Percentiles rank a stretch among this genome's conserved stretches.
These are phyloP conservation scores for Metarhizium guizhouense DNA, from an alignment of 2,329 filamentous ascomycete genomes.

Conservation along the genomic window DNA sequence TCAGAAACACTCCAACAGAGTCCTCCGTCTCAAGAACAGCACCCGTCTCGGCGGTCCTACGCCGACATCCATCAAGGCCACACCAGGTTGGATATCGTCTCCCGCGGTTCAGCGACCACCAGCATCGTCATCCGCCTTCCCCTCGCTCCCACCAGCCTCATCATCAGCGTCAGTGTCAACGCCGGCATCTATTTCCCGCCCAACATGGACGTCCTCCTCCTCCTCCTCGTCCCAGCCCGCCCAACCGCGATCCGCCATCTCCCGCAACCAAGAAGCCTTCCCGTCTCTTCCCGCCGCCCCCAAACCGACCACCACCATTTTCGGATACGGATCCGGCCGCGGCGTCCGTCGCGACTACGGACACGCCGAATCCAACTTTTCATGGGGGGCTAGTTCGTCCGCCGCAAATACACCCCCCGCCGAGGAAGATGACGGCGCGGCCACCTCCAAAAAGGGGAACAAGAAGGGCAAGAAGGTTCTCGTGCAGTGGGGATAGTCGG, in stretches of 20 bases:
- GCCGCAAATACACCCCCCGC: constrained; percentile 13
- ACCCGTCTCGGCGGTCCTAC: constrained; percentile 33
- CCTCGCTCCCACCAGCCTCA: constrained; percentile 28
- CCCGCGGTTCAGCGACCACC: constrained; percentile 4
- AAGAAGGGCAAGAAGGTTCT: constrained; percentile 55
- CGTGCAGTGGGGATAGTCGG: constrained; percentile 41
- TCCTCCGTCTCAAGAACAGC: constrained; percentile 52
- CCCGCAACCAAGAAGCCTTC: constrained; percentile 54
- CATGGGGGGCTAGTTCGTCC: constrained; percentile 33
- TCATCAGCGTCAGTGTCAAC: constrained; percentile 18
- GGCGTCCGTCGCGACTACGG: constrained; percentile 46
- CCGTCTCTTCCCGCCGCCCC: constrained; percentile 73
- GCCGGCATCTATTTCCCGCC: constrained; percentile 9
- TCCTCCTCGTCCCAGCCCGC: constrained; percentile 30
- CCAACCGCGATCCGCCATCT: constrained; percentile 16
- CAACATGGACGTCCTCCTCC: constrained; percentile 21
- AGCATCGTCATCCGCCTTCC: constrained; percentile 31
- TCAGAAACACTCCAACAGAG: constrained; percentile 42
- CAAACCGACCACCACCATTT: constrained; percentile 55
- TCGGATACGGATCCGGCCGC: constrained; percentile 47
- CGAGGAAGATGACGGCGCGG: constrained; percentile 19
- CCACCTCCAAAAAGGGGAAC: constrained; percentile 39
- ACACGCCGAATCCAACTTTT: constrained; percentile 39
- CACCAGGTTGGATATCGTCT: constrained; percentile 1
- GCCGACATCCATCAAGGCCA: constrained; percentile 7